phyloP scores from a whole-genome alignment of 2,329 filamentous ascomycete species.

The Thyridium curvatum region DNA sequence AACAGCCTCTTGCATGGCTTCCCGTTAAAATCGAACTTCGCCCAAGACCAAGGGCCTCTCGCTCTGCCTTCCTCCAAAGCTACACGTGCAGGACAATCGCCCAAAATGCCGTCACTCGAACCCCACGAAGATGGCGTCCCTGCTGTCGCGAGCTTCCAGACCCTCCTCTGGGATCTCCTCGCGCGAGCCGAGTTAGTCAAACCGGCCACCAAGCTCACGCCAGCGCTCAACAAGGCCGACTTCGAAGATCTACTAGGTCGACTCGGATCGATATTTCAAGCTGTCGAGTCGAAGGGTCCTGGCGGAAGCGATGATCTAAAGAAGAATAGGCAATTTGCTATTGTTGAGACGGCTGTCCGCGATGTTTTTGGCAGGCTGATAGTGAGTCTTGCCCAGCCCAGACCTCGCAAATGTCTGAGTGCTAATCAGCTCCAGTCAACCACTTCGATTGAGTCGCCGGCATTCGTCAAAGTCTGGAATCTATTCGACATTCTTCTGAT shows the following conservation, averaged over 20 bases:
- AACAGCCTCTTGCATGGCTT: too few relatives aligned
- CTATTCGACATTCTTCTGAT: constrained; percentile 87
- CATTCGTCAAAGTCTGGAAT: constrained; percentile 86
- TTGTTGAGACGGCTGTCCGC: constrained; percentile 79
- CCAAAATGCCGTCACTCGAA: constrained; percentile 42
- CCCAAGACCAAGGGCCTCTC: too few relatives aligned
- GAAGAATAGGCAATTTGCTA: constrained; percentile 54
- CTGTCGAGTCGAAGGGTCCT: constrained; percentile 15
- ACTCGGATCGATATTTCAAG: constrained; percentile 32
- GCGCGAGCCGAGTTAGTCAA: constrained; percentile 54
- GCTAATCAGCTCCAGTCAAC: constrained; percentile 46
- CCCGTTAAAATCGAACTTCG: too few relatives aligned
- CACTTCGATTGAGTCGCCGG: constrained; percentile 68
- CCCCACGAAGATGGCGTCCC: constrained; percentile 40
- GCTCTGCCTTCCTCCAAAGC: too few relatives aligned
- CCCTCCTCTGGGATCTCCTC: constrained; percentile 52
- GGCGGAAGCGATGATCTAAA: constrained; percentile 24
- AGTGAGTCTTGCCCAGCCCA: constrained; percentile 41
- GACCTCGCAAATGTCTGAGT: constrained; percentile 1
- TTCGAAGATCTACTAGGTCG: constrained; percentile 43
- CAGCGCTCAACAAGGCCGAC: constrained; percentile 65
- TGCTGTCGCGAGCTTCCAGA: constrained; percentile 46
- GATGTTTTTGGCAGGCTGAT: constrained; percentile 74
- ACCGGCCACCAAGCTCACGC: constrained; percentile 58
- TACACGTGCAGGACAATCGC: too few relatives aligned